These are phyloP conservation scores for Boletus huronensis DNA, from an alignment of 768 basidiomycete genomes.

Conservation along the genomic window DNA sequence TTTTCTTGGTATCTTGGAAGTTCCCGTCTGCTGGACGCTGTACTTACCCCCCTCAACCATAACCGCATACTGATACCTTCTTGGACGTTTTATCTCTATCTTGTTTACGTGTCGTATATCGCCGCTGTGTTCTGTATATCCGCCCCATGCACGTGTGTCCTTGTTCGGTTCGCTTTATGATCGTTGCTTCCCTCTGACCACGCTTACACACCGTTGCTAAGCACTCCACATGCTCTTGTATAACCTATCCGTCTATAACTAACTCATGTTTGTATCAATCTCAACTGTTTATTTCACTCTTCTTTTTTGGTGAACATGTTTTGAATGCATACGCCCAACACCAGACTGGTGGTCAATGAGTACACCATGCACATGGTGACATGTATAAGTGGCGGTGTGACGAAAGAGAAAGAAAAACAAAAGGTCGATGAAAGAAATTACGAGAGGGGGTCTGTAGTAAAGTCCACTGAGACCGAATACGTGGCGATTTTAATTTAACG, in stretches of 20 bases:
- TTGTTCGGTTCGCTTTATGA: constrained; percentile 2
- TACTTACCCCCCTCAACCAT: background rate
- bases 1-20: constrained; percentile 27
- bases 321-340: background rate
- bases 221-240: constrained; percentile 13
- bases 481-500: constrained; percentile 13
- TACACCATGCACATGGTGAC: background rate
- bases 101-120: constrained; percentile 17
- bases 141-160: background rate
- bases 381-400: background rate
- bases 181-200: background rate
- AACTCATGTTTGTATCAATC: constrained; percentile 22
- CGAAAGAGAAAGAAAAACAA: background rate
- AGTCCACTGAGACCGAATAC: background rate
- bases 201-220: background rate
- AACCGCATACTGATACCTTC: constrained; percentile 19
- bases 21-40: constrained; percentile 3
- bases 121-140: constrained; percentile 15
- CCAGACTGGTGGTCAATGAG: background rate
- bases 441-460: background rate
- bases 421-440: background rate
- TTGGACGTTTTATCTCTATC: constrained; percentile 16
- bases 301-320: background rate
- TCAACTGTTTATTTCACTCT: background rate
- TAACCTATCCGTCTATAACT: constrained; percentile 13